Conservation (phyloP, 345 rosid species). For the Crucihimalaya himalaica region DNA sequence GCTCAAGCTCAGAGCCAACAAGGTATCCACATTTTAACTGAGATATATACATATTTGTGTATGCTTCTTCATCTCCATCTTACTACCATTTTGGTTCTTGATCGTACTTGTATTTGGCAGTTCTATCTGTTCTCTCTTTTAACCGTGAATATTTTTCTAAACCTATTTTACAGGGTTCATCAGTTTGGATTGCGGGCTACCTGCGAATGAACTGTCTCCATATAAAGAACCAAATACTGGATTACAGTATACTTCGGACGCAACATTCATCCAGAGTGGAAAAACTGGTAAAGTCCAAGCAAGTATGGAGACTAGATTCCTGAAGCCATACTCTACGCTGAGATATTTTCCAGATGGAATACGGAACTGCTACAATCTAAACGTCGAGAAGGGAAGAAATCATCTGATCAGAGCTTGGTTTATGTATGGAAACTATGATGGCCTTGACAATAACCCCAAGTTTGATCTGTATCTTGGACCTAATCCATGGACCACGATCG, state of each 20-base stretch:
- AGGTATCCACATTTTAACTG: constrained; percentile 23
- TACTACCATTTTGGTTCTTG: background rate
- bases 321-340: background rate
- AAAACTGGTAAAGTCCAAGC: background rate
- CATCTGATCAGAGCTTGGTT: constrained; percentile 44
- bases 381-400: constrained; percentile 29
- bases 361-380: constrained; percentile 48
- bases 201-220: background rate
- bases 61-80: background rate
- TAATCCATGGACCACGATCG: constrained; percentile 33
- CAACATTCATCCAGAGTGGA: constrained; percentile 41
- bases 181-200: constrained; percentile 54
- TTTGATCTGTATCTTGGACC: constrained; percentile 38
- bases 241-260: constrained; percentile 34
- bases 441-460: background rate
- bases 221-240: background rate
- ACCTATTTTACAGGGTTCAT: constrained; percentile 41
- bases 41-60: background rate
- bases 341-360: constrained; percentile 49
- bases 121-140: background rate
- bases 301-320: background rate
- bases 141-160: background rate
- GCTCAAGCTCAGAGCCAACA: constrained; percentile 41
- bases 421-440: constrained; percentile 49
- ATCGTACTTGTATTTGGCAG: background rate